Base-by-base conservation (phyloP, 192 early-diverging fungal species). In the Mortierella claussenii region DNA sequence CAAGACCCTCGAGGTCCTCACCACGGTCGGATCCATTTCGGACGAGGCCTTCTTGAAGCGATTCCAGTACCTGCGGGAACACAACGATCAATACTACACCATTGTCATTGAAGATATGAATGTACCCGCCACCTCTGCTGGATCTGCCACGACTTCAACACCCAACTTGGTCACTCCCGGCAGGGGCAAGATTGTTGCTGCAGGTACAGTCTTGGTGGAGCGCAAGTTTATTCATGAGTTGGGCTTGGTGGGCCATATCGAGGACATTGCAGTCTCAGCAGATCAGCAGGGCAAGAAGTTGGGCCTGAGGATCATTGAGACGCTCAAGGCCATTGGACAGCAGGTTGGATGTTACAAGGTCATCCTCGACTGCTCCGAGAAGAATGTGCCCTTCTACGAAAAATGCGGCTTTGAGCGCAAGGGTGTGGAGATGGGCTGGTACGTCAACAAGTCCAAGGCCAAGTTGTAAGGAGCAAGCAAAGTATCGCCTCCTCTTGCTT, bases 311-410 rank as follows among this genome's bases (percentile, higher is more conserved):
- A 83, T 95, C 50, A 95, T 95, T 60, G 89, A 95, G 70, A 92
- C 93, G 4, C 79, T 95, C 28, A 95, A 92, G 69, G 83, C 88
- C 52, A 93, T 94, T 83, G 93, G 92, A n/a, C 82, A 88, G 21
- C 80, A 85, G 64, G 86, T 82, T 1, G 93, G 93, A 27, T 94
- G 92, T 73, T 95, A 95, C 79, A 95, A 95, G 80, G 87, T 84
- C 26, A 88, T 90, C 46, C 68, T 87, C 9, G 83, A 84, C 65
- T 90, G 87, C 48, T 85, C 88, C 24, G 78, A 83, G 67, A 83
- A 94, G 85, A 95, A 95, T 69, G 85, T 95, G 37, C 91, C 93
- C 21, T 95, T 95, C 60, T 95, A 95, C 64, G 82, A 89, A 64
- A 95, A 95, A 79, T 95, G 93, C 68, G 94, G 93, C 1, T 95